Base-by-base conservation (phyloP, 176 grass and related monocot species). In the Oryza longistaminata region DNA sequence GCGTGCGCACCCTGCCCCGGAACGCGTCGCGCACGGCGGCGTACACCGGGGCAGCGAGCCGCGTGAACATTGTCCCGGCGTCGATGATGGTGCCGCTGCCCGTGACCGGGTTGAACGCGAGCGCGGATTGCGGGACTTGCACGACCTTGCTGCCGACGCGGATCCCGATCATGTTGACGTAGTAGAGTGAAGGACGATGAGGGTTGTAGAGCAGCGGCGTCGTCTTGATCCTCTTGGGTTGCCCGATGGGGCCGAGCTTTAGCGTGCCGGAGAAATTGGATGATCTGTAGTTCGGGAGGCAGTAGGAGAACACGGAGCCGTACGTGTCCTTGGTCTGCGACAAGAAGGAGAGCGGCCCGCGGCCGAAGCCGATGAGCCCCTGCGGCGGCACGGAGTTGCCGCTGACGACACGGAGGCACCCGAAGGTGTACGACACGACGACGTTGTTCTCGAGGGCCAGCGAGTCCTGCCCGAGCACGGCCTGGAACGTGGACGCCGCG, bases 11-110 rank as follows among this genome's bases (percentile, higher is more conserved):
- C 66, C 81, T 82, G n/a, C 75, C 71, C 24, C 95, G 85, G 90
- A 97, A 97, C 75, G 84, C 90, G 65, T 89, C 81, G 39, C 95
- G 90, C 84, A 97, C 67, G 39, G 88, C 95, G 55, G 85, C 75
- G 69, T 94, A 97, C 66, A 88, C 95, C 16, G 92, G 90, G 1
- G 61, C 25, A 1, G 86, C 76, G 22, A 97, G 87, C 48, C 81
- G 90, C 21, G 95, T 94, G 88, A 93, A 97, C 92, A 93, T 94
- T 5, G 92, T 94, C 1, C 95, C 95, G 6, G 95, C 91, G 74
- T 97, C 95, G 9, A 97, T 19, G 71, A 97, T 80, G 4, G 92
- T 94, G 66, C 95, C 90, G 12, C 74, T 66, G 22, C 95, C 95
- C 1, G 78, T 94, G 1, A 27, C 44, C 45, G 75, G 60, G 88